Percentiles rank a stretch among this genome's conserved stretches.
These are phyloP conservation scores for Buxus sempervirens DNA, from an alignment of 164 flowering plant genomes.

Conservation along the genomic window DNA sequence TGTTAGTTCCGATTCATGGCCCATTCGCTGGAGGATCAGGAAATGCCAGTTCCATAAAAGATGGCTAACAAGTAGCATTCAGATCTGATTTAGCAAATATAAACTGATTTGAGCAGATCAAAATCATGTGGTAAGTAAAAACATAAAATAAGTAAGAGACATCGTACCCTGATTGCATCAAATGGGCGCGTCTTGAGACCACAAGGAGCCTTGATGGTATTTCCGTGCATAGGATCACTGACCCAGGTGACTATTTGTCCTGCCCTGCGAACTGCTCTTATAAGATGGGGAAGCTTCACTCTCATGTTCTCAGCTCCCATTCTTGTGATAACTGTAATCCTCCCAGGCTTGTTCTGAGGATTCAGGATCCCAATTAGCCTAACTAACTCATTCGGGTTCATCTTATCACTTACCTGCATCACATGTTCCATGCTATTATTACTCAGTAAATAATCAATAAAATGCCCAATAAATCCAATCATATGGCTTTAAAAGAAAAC, in stretches of 20 bases:
- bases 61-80: too few species aligned
- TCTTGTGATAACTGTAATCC: slow-evolving; percentile 72
- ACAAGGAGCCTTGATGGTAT: slow-evolving; percentile 94
- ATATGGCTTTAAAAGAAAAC: not conserved
- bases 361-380: slow-evolving; percentile 80
- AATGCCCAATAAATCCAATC: not conserved
- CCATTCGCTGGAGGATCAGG: too few species aligned
- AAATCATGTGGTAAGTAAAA: not conserved
- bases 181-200: slow-evolving; percentile 96
- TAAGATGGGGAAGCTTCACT: slow-evolving; percentile 90
- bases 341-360: slow-evolving; percentile 77
- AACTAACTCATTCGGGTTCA: slow-evolving; percentile 82
- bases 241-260: slow-evolving; percentile 97
- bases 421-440: not conserved
- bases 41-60: too few species aligned
- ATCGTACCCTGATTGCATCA: slow-evolving; percentile 78
- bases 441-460: not conserved
- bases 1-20: too few species aligned
- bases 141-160: not conserved
- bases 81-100: too few species aligned
- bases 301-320: slow-evolving; percentile 99
- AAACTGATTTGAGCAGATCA: too few species aligned
- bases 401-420: slow-evolving; percentile 88
- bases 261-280: slow-evolving; percentile 77
- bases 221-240: slow-evolving; percentile 96